These are phyloP conservation scores for Ajuga reptans DNA, from an alignment of 305 asterid species.

Conservation along the genomic window DNA sequence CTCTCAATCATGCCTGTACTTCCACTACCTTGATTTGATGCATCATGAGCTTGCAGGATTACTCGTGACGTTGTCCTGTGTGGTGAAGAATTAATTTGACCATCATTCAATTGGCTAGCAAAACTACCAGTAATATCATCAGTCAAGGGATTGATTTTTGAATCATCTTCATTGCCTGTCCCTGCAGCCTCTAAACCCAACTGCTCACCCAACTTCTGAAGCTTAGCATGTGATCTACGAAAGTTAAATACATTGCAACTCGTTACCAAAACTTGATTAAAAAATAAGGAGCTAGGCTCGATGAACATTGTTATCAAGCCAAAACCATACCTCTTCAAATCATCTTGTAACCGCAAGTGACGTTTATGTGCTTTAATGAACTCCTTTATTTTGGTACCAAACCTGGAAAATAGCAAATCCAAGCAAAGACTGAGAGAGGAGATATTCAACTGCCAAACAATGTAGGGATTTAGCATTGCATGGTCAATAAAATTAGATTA, in stretches of 20 bases:
- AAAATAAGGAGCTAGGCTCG: slow-evolving; percentile 10
- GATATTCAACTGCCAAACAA: neutral
- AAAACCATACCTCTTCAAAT: slow-evolving; percentile 62
- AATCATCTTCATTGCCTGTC: slow-evolving; percentile 40
- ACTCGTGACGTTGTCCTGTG: slow-evolving; percentile 42
- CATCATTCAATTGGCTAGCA: slow-evolving; percentile 39
- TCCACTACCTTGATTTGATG: slow-evolving; percentile 47
- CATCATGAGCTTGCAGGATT: slow-evolving; percentile 33
- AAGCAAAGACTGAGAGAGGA: slow-evolving; percentile 14
- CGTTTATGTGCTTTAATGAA: slow-evolving; percentile 65
- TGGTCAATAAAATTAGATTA: neutral
- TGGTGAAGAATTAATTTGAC: slow-evolving; percentile 37
- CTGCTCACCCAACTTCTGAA: slow-evolving; percentile 67
- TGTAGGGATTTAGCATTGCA: neutral
- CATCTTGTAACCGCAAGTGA: slow-evolving; percentile 59
- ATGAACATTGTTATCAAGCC: slow-evolving; percentile 6
- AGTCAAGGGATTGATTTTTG: slow-evolving; percentile 28
- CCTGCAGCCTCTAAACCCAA: slow-evolving; percentile 42
- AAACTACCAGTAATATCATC: slow-evolving; percentile 44
- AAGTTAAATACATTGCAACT: slow-evolving; percentile 22
- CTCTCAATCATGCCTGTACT: neutral
- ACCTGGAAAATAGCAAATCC: slow-evolving; percentile 37
- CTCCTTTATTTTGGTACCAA: slow-evolving; percentile 53
- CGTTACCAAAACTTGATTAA: slow-evolving; percentile 9
- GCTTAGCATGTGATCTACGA: slow-evolving; percentile 66